Base-by-base conservation (phyloP, 768 basidiomycete species). In the Pulveroboletus ravenelii region DNA sequence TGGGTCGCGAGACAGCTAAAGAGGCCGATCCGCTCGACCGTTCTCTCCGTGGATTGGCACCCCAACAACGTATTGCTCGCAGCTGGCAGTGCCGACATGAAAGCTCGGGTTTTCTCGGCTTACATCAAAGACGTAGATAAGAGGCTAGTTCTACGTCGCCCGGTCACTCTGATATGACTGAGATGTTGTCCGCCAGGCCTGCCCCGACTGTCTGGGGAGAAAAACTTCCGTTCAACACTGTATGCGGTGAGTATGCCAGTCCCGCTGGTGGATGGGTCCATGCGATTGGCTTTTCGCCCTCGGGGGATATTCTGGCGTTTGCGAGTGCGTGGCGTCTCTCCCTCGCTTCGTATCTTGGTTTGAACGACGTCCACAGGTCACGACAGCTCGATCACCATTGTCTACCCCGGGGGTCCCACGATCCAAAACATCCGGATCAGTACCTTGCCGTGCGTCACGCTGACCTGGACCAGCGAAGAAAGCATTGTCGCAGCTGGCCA, bases 111-210 rank as follows among this genome's bases (percentile, higher is more conserved):
- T 8, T 90, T 98, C 70, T 97, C 94, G 1, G 96, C 93, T 4
- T 98, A 92, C 70, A 94, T 98, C 74, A 99, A 99, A 75, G 96
- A 96, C 60, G 85, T 97, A 18, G 96, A 99, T 65, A 83, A 89
- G 62, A 89, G 85, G 95, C 88, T 57, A 56, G 76, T 63, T 23
- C 6, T 20, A 44, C n/a, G 31, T 50, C 47, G 45, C 12, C 27
- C 25, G 29, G 13, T 13, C 35, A 9, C 25, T 34, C 23, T n/a
- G n/a, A 25, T 49, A 5, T 25, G 37, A 43, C 53, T 56, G 40
- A 62, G 5, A 9, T 47, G 17, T 10, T 47, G 17, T 10, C 40
- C 15, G 50, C 5, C 55, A 95, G 94, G 63, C 96, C 95, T 17
- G 74, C 84, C 36, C 81, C 93, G 3, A 84, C 87, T 20, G 84